Evolutionary conservation across 1,284 basidiomycete genomes (phyloP), one percentile per base, ranked within the genome.

Genomic region (Laetiporus sulphureus): DNA sequence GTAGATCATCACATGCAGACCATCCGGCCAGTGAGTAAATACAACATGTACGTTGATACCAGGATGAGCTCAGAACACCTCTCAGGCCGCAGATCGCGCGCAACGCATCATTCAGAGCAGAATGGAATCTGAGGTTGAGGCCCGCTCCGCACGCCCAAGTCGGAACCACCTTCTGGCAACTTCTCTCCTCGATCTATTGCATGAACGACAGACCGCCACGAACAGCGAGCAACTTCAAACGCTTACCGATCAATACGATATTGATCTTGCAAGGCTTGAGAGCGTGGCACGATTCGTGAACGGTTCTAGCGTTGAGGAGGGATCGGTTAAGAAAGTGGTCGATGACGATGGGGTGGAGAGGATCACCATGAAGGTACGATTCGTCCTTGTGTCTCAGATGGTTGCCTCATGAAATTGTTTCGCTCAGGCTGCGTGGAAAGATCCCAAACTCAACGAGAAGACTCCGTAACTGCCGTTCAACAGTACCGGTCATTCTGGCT

Each of bases 1-100:
- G 84, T 92, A 16, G 79, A 79, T 60, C 83, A 77, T 57, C 73
- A 74, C 53, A 76, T 76, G 75, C 63, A 71, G 45, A 63, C 71
- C 4, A 53, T 80, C 38, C 70, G 64, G 47, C 61, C 73, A 11
- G 86, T 86, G 58, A 59, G 78, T 61, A 19, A 32, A 23, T 37
- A 5, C 13, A 33, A 8, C 32, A 20, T 23, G 7, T 42, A 20
- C 3, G 3, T 12, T 8, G 19, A 23, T 5, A 13, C 5, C 23
- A 30, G 16, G 7, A 6, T 18, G 7, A 12, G 3, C 20, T 23
- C 15, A 13, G 16, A 11, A 13, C 13, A 18, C 3, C 16, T 20
- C 40, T 21, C 47, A 61, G 62, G 56, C 49, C 47, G 61, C 59
- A 12, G 58, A 55, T 36, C 64, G 66, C 39, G 63, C 69, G 5